Evolutionary conservation across 805 yeast genomes (phyloP), one percentile per base, ranked within the genome.

Genomic region (Schizosaccharomyces japonicus): DNA sequence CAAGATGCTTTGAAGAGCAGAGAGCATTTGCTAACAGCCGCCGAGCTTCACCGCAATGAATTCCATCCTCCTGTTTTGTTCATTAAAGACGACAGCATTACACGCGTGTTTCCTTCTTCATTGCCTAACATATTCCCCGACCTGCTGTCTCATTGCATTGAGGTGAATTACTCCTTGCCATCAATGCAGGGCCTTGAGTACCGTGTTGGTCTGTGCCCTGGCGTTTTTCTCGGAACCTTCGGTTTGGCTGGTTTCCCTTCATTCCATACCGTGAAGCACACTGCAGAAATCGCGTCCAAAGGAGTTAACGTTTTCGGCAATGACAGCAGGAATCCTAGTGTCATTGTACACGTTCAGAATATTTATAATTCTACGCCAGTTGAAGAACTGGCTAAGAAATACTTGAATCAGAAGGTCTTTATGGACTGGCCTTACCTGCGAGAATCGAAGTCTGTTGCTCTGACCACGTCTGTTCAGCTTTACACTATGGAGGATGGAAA

Each of bases 161-260:
- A 81, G 58, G 66, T 64, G 39, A 60, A 59, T n/a, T 76, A 67
- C 52, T 57, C 61, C 2, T 63, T 77, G 36, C 79, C 82, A 5
- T 57, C 68, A 1, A 59, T 72, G 52, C 26, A 30, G 7, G 39
- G 29, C 11, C 19, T 15, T 17, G 54, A 64, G 60, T 49, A 67
- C 60, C 6, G 46, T 53, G 51, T 60, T 33, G 50, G 49, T 32
- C 66, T 85, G 48, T 64, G 73, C 32, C 67, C 70, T 25, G 80
- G 79, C 48, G 90, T 83, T 5, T 66, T 69, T 48, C 61, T 69
- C 1, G 95, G 96, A 36, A 64, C 63, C n/a, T 70, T 76, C 2
- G 65, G 80, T 49, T 63, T 80, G 48, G 92, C 94, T 7, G 95
- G 96, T 1, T 90, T 90, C 70, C 96, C 98, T 47, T 67, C 87